These are phyloP conservation scores for Plasmodium falciparum DNA, from an alignment of 169 alveolate genomes.

Conservation along the genomic window DNA sequence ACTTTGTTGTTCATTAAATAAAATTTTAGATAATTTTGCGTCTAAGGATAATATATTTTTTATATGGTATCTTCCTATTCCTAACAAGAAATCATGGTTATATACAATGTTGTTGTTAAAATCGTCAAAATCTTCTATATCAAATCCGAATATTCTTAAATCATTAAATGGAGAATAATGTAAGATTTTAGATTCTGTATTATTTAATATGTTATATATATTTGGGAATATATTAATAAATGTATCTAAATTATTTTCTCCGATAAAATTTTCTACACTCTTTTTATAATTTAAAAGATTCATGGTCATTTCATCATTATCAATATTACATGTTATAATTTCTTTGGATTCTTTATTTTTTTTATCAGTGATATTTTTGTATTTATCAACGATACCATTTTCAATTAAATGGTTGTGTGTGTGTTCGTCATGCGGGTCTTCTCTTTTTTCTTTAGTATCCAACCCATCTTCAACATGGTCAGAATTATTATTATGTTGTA, in stretches of 20 bases:
- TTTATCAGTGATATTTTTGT: slow-evolving; percentile 10
- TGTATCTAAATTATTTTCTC: slow-evolving; percentile 77
- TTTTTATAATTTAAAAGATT: slow-evolving; percentile 73
- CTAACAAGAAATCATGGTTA: slow-evolving; percentile 76
- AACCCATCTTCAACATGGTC: neutral
- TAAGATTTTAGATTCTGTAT: slow-evolving; percentile 72
- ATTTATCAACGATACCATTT: slow-evolving; percentile 2
- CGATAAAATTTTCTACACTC: slow-evolving; percentile 81
- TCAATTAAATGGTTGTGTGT: neutral
- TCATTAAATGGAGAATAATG: slow-evolving; percentile 77
- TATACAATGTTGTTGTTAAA: slow-evolving; percentile 76
- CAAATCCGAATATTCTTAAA: slow-evolving; percentile 78
- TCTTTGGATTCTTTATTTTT: slow-evolving; percentile 10
- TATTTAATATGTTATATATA: slow-evolving; percentile 78
- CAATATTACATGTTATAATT: slow-evolving; percentile 55
- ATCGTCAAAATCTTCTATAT: slow-evolving; percentile 79
- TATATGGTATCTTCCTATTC: slow-evolving; percentile 80
- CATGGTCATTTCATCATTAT: slow-evolving; percentile 63
- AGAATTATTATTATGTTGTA: neutral
- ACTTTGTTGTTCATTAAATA: slow-evolving; percentile 10
- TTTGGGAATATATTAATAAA: slow-evolving; percentile 81
- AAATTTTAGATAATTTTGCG: slow-evolving; percentile 21
- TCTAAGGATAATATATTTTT: slow-evolving; percentile 78
- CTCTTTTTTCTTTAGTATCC: neutral
- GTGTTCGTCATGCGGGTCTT: neutral